phyloP scores from a whole-genome alignment of 2,329 filamentous ascomycete species.

The Venturia asperata region DNA sequence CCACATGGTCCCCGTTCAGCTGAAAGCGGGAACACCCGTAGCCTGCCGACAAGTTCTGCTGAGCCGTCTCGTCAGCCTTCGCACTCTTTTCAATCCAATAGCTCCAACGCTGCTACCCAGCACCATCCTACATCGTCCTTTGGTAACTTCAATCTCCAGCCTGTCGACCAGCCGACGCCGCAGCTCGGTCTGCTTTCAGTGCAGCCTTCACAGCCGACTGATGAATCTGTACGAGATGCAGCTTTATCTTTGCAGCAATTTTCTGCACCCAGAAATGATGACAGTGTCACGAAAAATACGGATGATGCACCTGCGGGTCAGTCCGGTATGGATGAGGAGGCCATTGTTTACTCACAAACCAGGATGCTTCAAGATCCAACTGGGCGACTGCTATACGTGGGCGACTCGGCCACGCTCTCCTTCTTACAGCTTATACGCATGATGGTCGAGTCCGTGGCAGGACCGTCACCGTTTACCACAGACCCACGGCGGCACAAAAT shows the following conservation, averaged over 20 bases:
- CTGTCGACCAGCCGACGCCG: neutral
- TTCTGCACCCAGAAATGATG: neutral
- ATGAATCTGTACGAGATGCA: conserved; percentile 1
- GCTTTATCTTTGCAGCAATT: conserved; percentile 25
- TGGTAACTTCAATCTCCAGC: neutral
- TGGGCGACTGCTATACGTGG: conserved; percentile 53
- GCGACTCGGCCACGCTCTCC: conserved; percentile 56
- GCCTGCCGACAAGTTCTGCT: neutral
- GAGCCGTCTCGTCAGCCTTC: neutral
- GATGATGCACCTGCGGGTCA: neutral
- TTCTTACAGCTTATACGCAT: conserved; percentile 55
- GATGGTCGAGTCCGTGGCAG: conserved; percentile 50
- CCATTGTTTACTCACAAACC: conserved; percentile 47
- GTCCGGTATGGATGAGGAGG: conserved; percentile 33
- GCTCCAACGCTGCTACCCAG: neutral
- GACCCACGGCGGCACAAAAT: conserved; percentile 53
- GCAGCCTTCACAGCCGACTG: neutral
- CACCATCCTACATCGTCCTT: neutral
- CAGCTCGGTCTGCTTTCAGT: neutral
- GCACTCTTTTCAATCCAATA: neutral
- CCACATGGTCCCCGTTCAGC: conserved; percentile 22
- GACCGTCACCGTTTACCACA: conserved; percentile 50
- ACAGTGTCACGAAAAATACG: neutral
- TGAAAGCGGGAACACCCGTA: neutral
- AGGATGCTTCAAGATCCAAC: conserved; percentile 55